Base-by-base conservation (phyloP, 2,329 filamentous ascomycete genomes). In the Monosporascus sp. region DNA sequence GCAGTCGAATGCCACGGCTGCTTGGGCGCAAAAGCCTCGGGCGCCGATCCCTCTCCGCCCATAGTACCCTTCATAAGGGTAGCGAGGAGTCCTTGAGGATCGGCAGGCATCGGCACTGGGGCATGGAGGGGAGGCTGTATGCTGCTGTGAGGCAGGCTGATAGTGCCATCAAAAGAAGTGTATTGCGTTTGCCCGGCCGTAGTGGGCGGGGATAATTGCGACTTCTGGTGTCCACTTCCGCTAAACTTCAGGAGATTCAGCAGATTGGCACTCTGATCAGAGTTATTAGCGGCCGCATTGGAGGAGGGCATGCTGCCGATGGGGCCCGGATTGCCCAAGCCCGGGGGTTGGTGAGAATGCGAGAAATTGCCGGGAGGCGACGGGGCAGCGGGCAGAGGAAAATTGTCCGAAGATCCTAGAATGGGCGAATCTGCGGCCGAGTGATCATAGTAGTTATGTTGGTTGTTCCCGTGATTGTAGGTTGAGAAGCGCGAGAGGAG, bases 171-270 rank as follows among this genome's bases (percentile, higher is more conserved):
- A 51, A 60, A 64, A n/a, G 60, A 59, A n/a, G 56, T 47, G 24
- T 49, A 54, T 35, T 63, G 62, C 18, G 49, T 38, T 15, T 58
- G 64, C 44, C 55, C 59, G 14, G 60, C 51, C 35, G 62, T 64
- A 11, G 61, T 53, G 35, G 62, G 65, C 14, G 66, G 64, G 26
- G 55, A 56, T 45, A 68, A 58, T 56, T 72, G 72, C 18, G 65
- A 63, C 48, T 55, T 56, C 46, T 55, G 54, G n/a, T 52, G 54
- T 48, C 70, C 69, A 46, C 74, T 72, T 44, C 57, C 55, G 58
- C 77, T 82, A 62, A 83, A 84, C 73, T 85, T 85, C 66, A 86
- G 76, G 52, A 85, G 72, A 60, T 81, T 84, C 64, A 86, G 71
- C 61, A 86, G 65, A 59, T 79, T 81, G 53, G 77, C 72, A 43